Conservation (phyloP, 306 rosid genomes). For the Medicago lupulina region DNA sequence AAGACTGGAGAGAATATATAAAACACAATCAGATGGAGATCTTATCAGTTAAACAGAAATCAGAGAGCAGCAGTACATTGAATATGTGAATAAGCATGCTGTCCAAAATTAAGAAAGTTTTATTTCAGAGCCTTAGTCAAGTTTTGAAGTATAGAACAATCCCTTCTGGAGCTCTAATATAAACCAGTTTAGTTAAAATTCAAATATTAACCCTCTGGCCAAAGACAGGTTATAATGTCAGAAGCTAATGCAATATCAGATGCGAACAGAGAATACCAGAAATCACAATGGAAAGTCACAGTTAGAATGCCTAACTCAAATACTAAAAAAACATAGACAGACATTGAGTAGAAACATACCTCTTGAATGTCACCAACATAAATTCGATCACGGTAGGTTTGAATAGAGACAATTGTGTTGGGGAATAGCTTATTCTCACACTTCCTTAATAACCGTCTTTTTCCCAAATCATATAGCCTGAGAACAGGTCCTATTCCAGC, state of each 20-base stretch:
- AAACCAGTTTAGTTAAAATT: constrained; percentile 26
- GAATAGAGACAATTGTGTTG: constrained; percentile 78
- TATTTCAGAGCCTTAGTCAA: constrained; percentile 16
- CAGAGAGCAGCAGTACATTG: constrained; percentile 1
- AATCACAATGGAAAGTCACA: not conserved
- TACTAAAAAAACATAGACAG: constrained; percentile 16
- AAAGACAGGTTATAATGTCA: constrained; percentile 6
- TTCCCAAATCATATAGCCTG: constrained; percentile 95
- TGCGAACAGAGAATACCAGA: constrained; percentile 14
- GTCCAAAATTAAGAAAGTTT: constrained; percentile 17
- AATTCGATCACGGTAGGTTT: constrained; percentile 88
- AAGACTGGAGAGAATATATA: constrained; percentile 71
- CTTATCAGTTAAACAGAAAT: constrained; percentile 14
- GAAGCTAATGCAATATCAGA: constrained; percentile 29
- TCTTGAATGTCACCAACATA: constrained; percentile 96
- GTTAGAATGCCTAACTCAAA: constrained; percentile 33
- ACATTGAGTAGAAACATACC: constrained; percentile 56
- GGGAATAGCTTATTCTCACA: constrained; percentile 98
- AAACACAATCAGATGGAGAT: constrained; percentile 30
- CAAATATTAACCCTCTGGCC: not conserved
- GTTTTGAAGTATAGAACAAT: constrained; percentile 21
- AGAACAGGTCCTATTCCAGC: constrained; percentile 93
- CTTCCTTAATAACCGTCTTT: constrained; percentile 77
- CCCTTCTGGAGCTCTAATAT: not conserved
- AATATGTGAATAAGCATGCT: constrained; percentile 15